A percentile compares a stretch with the other conserved stretches of the same genome.
These are phyloP conservation scores for Thalassiosira profunda DNA, from an alignment of 108 stramenopile genomes.

Conservation along the genomic window DNA sequence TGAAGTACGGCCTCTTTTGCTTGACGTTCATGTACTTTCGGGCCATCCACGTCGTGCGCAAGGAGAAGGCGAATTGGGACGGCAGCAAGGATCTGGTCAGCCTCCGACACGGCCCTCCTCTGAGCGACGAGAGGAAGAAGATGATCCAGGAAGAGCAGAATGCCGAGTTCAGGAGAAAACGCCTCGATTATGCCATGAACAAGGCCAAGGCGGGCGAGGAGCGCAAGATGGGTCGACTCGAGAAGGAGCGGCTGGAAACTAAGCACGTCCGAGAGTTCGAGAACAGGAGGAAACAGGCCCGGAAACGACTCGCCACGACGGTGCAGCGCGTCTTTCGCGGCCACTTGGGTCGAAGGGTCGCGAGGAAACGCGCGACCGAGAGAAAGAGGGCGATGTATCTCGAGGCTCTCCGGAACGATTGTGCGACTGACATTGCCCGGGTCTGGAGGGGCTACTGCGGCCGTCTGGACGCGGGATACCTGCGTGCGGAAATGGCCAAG, in stretches of 20 bases:
- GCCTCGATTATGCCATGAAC: constrained; percentile 26
- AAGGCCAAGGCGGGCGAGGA: constrained; percentile 35
- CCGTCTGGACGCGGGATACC: constrained; percentile 23
- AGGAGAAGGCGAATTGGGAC: constrained; percentile 20
- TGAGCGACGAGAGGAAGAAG: constrained; percentile 15
- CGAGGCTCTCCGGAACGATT: constrained; percentile 12
- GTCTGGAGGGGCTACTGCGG: constrained; percentile 46
- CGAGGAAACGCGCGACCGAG: not conserved
- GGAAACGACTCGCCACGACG: constrained; percentile 14
- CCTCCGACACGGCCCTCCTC: not conserved
- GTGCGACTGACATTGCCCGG: constrained; percentile 30
- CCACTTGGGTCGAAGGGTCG: constrained; percentile 25
- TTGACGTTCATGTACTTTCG: constrained; percentile 36
- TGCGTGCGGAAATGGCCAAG: constrained; percentile 33
- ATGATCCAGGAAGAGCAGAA: constrained; percentile 36
- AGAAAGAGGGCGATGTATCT: not conserved
- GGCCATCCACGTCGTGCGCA: constrained; percentile 10
- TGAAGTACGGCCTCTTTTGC: constrained; percentile 26
- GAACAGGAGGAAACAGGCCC: constrained; percentile 13
- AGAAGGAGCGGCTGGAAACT: constrained; percentile 32
- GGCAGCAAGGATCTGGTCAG: constrained; percentile 7
- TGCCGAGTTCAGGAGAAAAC: constrained; percentile 14
- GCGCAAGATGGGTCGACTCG: constrained; percentile 7
- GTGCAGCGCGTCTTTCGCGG: constrained; percentile 38
- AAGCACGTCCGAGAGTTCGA: constrained; percentile 1